These are phyloP conservation scores for Aspergillus proliferans DNA, from an alignment of 2,329 filamentous ascomycete species.

Conservation along the genomic window DNA sequence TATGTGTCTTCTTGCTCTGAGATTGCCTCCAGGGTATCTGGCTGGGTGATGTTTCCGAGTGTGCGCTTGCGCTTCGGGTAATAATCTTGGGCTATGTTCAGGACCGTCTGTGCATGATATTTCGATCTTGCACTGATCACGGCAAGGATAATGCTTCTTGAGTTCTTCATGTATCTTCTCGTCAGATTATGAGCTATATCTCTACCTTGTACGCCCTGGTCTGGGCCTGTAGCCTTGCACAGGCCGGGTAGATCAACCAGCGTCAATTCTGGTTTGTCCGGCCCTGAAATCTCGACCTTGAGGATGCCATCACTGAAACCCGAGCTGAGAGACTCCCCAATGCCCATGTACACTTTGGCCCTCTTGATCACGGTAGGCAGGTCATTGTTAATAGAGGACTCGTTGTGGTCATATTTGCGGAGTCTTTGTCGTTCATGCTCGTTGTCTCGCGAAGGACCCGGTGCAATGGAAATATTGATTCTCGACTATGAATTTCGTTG, in stretches of 20 bases:
- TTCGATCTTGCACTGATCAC: constrained; percentile 42
- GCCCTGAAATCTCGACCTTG: constrained; percentile 54
- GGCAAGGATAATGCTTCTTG: constrained; percentile 43
- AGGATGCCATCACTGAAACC: constrained; percentile 47
- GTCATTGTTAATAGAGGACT: constrained; percentile 13
- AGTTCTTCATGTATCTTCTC: constrained; percentile 35
- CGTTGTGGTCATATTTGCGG: not conserved
- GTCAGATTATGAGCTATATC: constrained; percentile 48
- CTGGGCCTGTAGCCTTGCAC: constrained; percentile 49
- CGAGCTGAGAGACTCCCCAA: constrained; percentile 14
- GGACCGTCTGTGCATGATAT: constrained; percentile 36
- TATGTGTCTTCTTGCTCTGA: constrained; percentile 34
- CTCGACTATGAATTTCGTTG: constrained; percentile 22
- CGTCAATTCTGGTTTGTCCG: constrained; percentile 54
- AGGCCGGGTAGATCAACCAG: constrained; percentile 58
- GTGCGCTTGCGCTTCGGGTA: constrained; percentile 29
- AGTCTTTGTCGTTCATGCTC: constrained; percentile 11
- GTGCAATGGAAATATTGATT: constrained; percentile 27
- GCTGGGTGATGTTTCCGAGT: constrained; percentile 46
- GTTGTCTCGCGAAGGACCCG: constrained; percentile 27
- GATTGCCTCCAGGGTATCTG: constrained; percentile 32
- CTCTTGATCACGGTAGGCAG: constrained; percentile 17
- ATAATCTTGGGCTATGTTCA: constrained; percentile 29
- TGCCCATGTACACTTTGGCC: constrained; percentile 20
- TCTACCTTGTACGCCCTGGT: constrained; percentile 51